Conservation (phyloP, 2,329 filamentous ascomycete genomes). For the Hypoxylon sp. region DNA sequence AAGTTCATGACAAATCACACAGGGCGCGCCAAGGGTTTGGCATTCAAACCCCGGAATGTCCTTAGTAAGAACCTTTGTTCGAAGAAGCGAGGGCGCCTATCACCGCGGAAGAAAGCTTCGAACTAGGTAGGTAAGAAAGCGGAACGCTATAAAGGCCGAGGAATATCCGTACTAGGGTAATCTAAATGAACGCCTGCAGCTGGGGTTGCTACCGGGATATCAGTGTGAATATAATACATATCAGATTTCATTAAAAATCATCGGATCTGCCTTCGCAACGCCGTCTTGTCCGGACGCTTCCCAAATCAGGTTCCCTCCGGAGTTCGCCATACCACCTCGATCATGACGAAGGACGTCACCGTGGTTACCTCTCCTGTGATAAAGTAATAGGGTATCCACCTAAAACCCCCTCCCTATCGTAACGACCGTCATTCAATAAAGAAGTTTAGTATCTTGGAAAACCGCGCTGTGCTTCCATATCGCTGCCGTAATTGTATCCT, state of each 20-base stretch:
- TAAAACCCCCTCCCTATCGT: slow-evolving; percentile 10
- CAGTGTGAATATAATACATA: slow-evolving; percentile 38
- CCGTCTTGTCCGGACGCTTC: slow-evolving; percentile 27
- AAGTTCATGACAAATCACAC: slow-evolving; percentile 29
- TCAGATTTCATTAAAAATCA: slow-evolving; percentile 38
- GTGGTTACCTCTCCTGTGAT: slow-evolving; percentile 9
- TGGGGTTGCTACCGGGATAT: slow-evolving; percentile 11
- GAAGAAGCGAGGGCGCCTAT: background rate
- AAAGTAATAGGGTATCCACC: slow-evolving; percentile 33
- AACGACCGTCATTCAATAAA: slow-evolving; percentile 28
- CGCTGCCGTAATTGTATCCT: slow-evolving; percentile 51
- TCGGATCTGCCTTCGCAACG: slow-evolving; percentile 33
- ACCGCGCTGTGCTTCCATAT: slow-evolving; percentile 45
- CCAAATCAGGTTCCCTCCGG: slow-evolving; percentile 15
- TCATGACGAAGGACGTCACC: slow-evolving; percentile 28
- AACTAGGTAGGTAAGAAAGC: background rate
- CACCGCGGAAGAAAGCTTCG: background rate
- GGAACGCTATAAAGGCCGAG: slow-evolving; percentile 22
- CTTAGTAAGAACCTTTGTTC: slow-evolving; percentile 1
- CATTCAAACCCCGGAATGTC: slow-evolving; percentile 38
- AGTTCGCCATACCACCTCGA: slow-evolving; percentile 13
- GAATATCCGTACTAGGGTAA: slow-evolving; percentile 29
- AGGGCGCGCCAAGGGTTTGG: slow-evolving; percentile 31
- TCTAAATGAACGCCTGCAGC: slow-evolving; percentile 13
- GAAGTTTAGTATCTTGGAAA: slow-evolving; percentile 47